These are phyloP conservation scores for Quercus aquifolioides DNA, from an alignment of 306 rosid species.

Conservation along the genomic window DNA sequence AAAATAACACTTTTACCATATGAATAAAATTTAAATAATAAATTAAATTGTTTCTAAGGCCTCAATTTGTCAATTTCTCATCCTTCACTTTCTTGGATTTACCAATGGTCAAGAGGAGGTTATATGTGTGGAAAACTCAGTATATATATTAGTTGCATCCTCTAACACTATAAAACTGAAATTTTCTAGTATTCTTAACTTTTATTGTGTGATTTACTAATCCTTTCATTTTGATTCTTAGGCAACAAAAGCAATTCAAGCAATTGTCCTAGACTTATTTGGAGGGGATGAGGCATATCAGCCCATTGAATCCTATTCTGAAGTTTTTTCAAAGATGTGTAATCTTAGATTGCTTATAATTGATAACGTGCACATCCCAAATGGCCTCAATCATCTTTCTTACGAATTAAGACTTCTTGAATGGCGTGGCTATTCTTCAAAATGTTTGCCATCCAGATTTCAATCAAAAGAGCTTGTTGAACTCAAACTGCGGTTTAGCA, in stretches of 20 bases:
- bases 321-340: constrained; percentile 1
- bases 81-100: too few relatives aligned
- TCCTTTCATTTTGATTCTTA: neutral
- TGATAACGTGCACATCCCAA: neutral
- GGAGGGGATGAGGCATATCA: neutral
- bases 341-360: constrained; percentile 5
- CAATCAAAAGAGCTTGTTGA: too few relatives aligned
- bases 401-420: neutral
- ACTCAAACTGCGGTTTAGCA: too few relatives aligned
- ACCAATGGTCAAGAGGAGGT: too few relatives aligned
- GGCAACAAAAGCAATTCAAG: constrained; percentile 6
- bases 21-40: neutral
- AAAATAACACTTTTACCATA: neutral
- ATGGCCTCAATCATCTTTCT: neutral
- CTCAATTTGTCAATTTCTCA: too few relatives aligned
- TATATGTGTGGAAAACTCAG: too few relatives aligned
- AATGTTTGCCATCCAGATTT: neutral
- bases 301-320: neutral
- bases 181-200: too few relatives aligned
- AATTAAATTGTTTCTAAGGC: too few relatives aligned
- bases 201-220: neutral
- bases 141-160: too few relatives aligned
- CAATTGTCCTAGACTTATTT: neutral
- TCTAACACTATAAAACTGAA: too few relatives aligned
- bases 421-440: constrained; percentile 5